A percentile compares a stretch with the other conserved stretches of the same genome.
These are phyloP conservation scores for Vishniacozyma victoriae DNA, from an alignment of 768 basidiomycete species.

Conservation along the genomic window DNA sequence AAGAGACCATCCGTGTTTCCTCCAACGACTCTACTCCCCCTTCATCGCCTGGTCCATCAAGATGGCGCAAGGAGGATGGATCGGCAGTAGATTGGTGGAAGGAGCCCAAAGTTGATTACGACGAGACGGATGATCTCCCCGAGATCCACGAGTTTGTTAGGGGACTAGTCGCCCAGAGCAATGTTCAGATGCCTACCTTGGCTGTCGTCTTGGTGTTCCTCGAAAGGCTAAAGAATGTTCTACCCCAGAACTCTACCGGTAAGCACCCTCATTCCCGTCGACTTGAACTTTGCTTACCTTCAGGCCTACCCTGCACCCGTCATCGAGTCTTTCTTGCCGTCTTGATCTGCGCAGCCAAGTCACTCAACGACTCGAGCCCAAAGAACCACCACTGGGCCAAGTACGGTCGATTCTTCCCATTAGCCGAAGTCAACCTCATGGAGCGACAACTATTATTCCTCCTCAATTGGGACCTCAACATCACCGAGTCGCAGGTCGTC, in stretches of 20 bases:
- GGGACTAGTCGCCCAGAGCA: conserved; percentile 69
- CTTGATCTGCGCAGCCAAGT: conserved; percentile 83
- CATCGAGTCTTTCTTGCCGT: conserved; percentile 87
- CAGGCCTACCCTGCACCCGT: conserved; percentile 54
- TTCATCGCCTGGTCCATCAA: conserved; percentile 53
- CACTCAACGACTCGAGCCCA: conserved; percentile 79
- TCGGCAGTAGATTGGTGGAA: conserved; percentile 47
- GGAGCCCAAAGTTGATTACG: conserved; percentile 18
- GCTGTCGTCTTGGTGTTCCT: conserved; percentile 88
- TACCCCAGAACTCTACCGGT: conserved; percentile 83
- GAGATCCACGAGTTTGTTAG: conserved; percentile 78
- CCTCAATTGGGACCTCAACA: conserved; percentile 56
- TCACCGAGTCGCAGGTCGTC: conserved; percentile 42
- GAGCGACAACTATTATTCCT: conserved; percentile 89
- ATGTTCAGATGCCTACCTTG: conserved; percentile 85
- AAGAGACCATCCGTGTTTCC: conserved; percentile 57
- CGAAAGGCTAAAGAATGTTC: conserved; percentile 70
- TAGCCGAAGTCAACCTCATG: conserved; percentile 74
- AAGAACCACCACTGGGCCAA: conserved; percentile 85
- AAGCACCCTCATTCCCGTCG: conserved; percentile 45
- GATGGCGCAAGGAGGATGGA: conserved; percentile 17
- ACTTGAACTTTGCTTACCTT: background rate
- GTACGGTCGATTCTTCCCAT: conserved; percentile 63
- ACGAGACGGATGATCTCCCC: conserved; percentile 50
- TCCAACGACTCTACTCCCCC: conserved; percentile 53